Conservation (phyloP, 345 rosid genomes). For the Lepidium sativum region DNA sequence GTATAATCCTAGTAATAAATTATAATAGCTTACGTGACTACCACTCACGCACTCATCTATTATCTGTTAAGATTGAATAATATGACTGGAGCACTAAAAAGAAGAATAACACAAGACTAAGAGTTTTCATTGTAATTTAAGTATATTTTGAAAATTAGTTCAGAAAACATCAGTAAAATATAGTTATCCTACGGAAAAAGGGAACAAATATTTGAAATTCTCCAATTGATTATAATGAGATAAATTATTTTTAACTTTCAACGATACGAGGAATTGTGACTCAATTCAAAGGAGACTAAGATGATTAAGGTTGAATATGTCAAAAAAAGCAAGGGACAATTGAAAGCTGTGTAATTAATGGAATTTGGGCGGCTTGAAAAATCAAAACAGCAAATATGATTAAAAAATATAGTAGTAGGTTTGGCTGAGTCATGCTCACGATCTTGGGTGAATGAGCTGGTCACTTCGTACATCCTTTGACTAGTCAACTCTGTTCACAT, state of each 20-base stretch:
- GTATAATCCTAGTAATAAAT: no score
- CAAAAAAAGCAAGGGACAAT: neutral
- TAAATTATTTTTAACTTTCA: no score
- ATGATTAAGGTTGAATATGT: no score
- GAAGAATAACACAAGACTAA: no score
- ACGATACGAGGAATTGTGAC: neutral
- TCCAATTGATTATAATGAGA: no score
- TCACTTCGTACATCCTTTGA: neutral
- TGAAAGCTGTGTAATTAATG: neutral
- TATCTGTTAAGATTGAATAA: neutral
- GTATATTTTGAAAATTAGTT: neutral
- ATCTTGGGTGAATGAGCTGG: neutral
- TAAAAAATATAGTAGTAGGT: neutral
- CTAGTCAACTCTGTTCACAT: constrained; percentile 10
- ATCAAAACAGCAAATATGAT: neutral
- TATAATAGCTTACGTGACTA: neutral
- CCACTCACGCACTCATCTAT: neutral
- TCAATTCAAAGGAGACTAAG: neutral
- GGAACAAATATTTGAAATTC: neutral
- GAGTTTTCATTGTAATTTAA: neutral
- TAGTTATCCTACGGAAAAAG: neutral
- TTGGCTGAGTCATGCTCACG: neutral
- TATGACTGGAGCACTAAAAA: no score
- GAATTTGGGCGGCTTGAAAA: constrained; percentile 1
- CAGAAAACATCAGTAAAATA: neutral